Evolutionary conservation across 1,139 yeast species (phyloP), one percentile per base, ranked within the genome.

Genomic region (Suhomyces bolitotheri): DNA sequence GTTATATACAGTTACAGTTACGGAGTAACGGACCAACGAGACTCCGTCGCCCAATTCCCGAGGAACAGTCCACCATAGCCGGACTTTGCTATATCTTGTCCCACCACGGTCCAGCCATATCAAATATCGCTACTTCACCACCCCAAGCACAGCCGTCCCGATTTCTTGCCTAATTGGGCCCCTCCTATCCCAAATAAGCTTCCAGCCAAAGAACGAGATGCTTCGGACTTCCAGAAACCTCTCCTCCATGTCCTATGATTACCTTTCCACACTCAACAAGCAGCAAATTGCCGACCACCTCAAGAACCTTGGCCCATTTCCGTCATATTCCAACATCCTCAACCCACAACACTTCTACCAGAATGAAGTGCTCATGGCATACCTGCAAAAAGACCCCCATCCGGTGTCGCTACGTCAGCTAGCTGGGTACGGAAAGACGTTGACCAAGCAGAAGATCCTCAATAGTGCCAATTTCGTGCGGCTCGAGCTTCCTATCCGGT

Each of bases 391-490:
- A 45, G 62, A 69, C n/a, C 92, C 96, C 0, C 88, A 87, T 53
- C 96, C 97, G 0, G 95, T 92, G 14, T 83, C 96, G 1, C 61
- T 92, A 19, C 71, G 89, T 40, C 97, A 90, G 51, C 62, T 90
- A 47, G 96, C 96, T 1, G 90, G 89, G 33, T 92, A 83, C 56
- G 97, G 96, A 31, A 82, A 83, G 51, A 77, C 77, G 39, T 62
- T 90, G 34, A 85, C 89, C n/a, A 76, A 76, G 43, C 87, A 82
- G 29, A 89, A 90, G 62, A 72, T 92, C 34, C 64, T 90, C 9
- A 69, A 80, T 28, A 81, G 92, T 43, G 97, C 96, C 20, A 87
- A 85, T 53, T 90, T 90, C 56, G 97, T 89, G 1, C 69, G 95
- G 31, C 69, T 83, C 27, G 97, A 90, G 56, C 64, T 92, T 25